A percentile compares a stretch with the other conserved stretches of the same genome.
Evolutionary conservation across 805 yeast genomes (phyloP).

Genomic region (Lipomyces mesembrius): DNA sequence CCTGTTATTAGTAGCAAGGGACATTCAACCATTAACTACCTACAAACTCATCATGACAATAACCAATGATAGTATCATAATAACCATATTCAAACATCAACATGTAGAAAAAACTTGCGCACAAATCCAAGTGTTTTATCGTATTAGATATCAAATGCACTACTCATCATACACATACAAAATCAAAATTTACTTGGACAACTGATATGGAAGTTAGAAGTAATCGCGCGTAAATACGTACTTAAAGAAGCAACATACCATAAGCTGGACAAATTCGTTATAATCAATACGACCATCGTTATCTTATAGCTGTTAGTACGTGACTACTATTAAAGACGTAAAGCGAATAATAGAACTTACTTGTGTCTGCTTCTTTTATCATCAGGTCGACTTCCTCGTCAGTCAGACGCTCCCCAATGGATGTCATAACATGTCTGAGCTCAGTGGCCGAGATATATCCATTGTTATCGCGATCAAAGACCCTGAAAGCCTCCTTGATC

Average conservation of each 20-base stretch:
- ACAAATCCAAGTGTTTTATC: not conserved
- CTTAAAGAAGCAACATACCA: constrained; percentile 43
- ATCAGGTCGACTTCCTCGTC: constrained; percentile 97
- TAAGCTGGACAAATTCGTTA: constrained; percentile 90
- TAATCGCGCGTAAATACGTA: not conserved
- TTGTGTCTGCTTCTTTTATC: constrained; percentile 93
- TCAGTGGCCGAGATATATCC: constrained; percentile 97
- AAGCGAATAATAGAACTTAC: constrained; percentile 43
- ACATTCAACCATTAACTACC: not conserved
- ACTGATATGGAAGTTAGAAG: constrained; percentile 5
- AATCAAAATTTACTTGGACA: constrained; percentile 16
- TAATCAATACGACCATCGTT: constrained; percentile 98
- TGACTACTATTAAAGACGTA: not conserved
- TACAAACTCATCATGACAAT: not conserved
- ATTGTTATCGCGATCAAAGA: constrained; percentile 90
- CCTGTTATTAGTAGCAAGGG: not conserved
- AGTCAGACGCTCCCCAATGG: constrained; percentile 94
- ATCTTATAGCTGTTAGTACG: constrained; percentile 38
- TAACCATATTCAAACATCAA: not conserved
- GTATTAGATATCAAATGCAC: not conserved
- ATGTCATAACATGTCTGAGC: constrained; percentile 92
- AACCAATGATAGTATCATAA: not conserved
- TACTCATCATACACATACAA: not conserved
- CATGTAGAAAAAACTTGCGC: not conserved
- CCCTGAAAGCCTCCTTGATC: constrained; percentile 96